These are phyloP conservation scores for Lippia alba DNA, from an alignment of 305 asterid species.

Conservation along the genomic window DNA sequence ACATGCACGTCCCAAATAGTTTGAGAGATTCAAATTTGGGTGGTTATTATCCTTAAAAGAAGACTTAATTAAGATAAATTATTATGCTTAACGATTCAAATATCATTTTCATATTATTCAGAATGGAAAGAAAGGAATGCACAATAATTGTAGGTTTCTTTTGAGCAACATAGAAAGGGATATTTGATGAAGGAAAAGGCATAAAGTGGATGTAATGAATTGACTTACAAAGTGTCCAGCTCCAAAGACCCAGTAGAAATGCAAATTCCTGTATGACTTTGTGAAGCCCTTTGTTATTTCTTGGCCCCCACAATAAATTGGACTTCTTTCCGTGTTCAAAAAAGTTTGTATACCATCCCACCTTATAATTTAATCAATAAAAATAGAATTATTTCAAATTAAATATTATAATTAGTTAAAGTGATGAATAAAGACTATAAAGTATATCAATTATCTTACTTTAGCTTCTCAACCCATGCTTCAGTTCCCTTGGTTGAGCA, in stretches of 20 bases:
- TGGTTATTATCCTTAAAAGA: no score
- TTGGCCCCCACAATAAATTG: slow-evolving; percentile 55
- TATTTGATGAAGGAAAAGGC: not conserved
- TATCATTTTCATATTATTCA: no score
- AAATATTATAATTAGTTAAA: no score
- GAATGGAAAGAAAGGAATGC: no score
- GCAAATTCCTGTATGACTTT: slow-evolving; percentile 63
- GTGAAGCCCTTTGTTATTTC: slow-evolving; percentile 53
- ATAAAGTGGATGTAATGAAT: not conserved
- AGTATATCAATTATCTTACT: slow-evolving; percentile 43
- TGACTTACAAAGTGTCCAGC: slow-evolving; percentile 85
- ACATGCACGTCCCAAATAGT: no score
- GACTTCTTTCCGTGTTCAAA: slow-evolving; percentile 49
- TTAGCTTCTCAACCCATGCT: slow-evolving; percentile 73
- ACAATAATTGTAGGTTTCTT: no score
- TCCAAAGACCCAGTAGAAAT: slow-evolving; percentile 78
- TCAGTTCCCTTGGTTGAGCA: slow-evolving; percentile 74
- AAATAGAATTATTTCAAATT: no score
- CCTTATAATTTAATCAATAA: slow-evolving; percentile 40
- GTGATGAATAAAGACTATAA: no score
- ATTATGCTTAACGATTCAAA: no score
- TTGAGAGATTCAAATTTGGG: no score
- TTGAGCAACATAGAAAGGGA: not conserved
- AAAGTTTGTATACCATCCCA: slow-evolving; percentile 70
- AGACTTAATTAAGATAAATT: no score